Base-by-base conservation (phyloP, 768 basidiomycete species). In the Trametes elegans region DNA sequence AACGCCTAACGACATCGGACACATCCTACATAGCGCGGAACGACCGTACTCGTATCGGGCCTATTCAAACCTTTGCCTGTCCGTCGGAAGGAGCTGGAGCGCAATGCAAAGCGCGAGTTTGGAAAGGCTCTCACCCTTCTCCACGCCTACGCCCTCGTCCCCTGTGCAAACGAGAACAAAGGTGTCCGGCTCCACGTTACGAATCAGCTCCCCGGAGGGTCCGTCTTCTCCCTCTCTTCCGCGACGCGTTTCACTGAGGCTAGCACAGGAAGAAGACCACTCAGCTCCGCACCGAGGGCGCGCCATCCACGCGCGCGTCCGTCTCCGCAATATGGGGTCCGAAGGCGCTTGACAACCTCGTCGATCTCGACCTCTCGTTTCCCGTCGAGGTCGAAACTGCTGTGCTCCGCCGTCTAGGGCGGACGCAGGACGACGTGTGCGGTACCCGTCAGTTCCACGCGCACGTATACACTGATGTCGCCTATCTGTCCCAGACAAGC, bases 91-190 rank as follows among this genome's bases (percentile, higher is more conserved):
- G 97, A 98, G 62, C 79, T 98, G 28, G 87, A 93, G 65, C 76
- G 91, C 49, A 94, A 96, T 61, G 76, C 79, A 1, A 98, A 96
- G 67, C 83, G 93, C 36, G 96, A 98, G 62, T 95, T 89, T 64
- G 83, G 74, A 4, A 97, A 97, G 64, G 88, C 90, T 1, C 67
- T 98, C n/a, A 74, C 79, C 6, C 73, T 97, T 14, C 70, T 98
- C 36, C 83, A 87, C 41, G 93, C 90, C 0, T 99, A 98, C 70
- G 95, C 94, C 0, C 75, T 99, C 4, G 86, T 91, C 0, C 92
- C 91, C 0, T 93, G 90, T 50, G 72, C 79, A 13, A 63, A 70
- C 38, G 75, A 76, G 55, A 74, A 79, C 55, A 73, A 69, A 3
- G 88, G 86, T 0, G 83, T 95, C 14, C 78, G 93, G 29, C 68